A percentile compares a stretch with the other conserved stretches of the same genome.
Evolutionary conservation across 371 early-diverging fungal genomes (phyloP).

Genomic region (Mucor racemosus): DNA sequence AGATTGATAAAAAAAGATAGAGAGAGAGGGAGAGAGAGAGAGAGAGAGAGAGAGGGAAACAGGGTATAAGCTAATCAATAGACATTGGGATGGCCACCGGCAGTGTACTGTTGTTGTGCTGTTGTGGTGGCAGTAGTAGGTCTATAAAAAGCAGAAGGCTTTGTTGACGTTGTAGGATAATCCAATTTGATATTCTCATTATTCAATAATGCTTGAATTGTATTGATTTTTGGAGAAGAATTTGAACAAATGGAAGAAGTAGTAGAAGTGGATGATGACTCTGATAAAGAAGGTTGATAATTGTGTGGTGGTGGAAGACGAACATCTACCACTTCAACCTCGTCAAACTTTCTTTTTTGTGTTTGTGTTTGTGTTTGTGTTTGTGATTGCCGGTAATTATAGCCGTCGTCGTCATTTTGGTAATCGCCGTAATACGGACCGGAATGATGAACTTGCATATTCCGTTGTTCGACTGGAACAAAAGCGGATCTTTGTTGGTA

Average conservation of each 20-base stretch:
- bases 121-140: constrained; percentile 10
- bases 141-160: constrained; percentile 27
- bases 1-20: neutral
- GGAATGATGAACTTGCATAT: constrained; percentile 27
- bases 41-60: neutral
- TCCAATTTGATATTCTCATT: constrained; percentile 20
- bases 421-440: constrained; percentile 28
- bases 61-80: constrained; percentile 17
- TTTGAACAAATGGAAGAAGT: constrained; percentile 31
- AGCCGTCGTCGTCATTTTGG: constrained; percentile 12
- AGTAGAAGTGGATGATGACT: constrained; percentile 38
- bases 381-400: constrained; percentile 1
- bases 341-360: neutral
- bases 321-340: neutral
- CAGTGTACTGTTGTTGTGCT: too few species aligned
- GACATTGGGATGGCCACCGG: neutral
- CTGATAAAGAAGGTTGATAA: constrained; percentile 28
- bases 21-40: neutral
- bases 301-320: constrained; percentile 25
- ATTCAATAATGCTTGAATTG: constrained; percentile 42
- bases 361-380: neutral
- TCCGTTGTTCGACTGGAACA: constrained; percentile 15
- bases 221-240: constrained; percentile 29
- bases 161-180: neutral
- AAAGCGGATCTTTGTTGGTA: constrained; percentile 15